Evolutionary conservation across 2,329 filamentous ascomycete species (phyloP).

Genomic region (Orbilia quercus): DNA sequence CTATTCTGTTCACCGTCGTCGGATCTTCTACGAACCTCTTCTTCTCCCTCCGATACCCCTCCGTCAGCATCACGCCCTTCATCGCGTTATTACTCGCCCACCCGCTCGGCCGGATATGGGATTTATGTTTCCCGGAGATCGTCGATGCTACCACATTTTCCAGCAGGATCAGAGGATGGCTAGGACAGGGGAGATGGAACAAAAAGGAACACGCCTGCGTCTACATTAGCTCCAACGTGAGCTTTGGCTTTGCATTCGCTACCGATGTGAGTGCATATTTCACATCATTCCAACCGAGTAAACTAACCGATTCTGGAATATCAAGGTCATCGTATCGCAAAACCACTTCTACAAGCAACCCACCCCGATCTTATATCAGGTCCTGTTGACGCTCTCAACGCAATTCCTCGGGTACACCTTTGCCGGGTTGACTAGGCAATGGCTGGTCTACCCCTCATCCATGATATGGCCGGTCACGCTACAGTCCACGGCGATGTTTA

Average conservation of each 20-base stretch:
- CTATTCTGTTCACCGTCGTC: slow-evolving; percentile 81
- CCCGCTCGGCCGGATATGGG: slow-evolving; percentile 83
- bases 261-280: slow-evolving; percentile 71
- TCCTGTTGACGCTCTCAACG: slow-evolving; percentile 84
- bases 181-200: slow-evolving; percentile 84
- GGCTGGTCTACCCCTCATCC: slow-evolving; percentile 83
- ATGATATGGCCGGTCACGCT: slow-evolving; percentile 94
- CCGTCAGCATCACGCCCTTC: slow-evolving; percentile 87
- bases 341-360: slow-evolving; percentile 89
- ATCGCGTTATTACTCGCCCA: slow-evolving; percentile 87
- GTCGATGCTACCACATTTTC: slow-evolving; percentile 55
- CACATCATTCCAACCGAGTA: neutral
- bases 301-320: slow-evolving; percentile 6
- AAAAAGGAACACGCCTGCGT: slow-evolving; percentile 90
- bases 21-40: slow-evolving; percentile 87
- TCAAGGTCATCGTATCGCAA: slow-evolving; percentile 82
- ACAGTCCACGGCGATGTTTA: slow-evolving; percentile 90
- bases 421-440: slow-evolving; percentile 81
- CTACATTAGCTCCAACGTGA: slow-evolving; percentile 89
- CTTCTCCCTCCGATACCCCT: slow-evolving; percentile 89
- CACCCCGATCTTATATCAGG: slow-evolving; percentile 78
- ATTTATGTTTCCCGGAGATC: slow-evolving; percentile 69
- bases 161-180: slow-evolving; percentile 73
- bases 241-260: slow-evolving; percentile 88
- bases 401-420: slow-evolving; percentile 89